Evolutionary conservation across 352 stramenopile genomes (phyloP).

Genomic region (Globisporangium takayamanum): DNA sequence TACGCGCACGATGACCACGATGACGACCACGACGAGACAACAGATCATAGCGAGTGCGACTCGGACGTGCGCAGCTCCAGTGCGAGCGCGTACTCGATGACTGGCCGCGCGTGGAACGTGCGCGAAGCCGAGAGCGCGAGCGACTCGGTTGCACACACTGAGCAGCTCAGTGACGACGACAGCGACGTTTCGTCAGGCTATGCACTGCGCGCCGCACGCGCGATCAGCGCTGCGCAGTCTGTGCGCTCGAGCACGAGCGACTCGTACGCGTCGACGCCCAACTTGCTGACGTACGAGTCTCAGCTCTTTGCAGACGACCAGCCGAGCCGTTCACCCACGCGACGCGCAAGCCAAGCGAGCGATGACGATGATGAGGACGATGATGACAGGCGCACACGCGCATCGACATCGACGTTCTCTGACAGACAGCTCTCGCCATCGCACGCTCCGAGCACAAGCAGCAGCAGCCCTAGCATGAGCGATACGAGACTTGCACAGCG

Average conservation of each 20-base stretch:
- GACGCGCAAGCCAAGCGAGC: constrained; percentile 18
- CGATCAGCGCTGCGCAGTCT: constrained; percentile 7
- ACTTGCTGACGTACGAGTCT: constrained; percentile 13
- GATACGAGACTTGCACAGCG: too few species aligned
- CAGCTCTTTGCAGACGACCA: constrained; percentile 11
- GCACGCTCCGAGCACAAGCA: not conserved
- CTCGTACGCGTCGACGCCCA: constrained; percentile 25
- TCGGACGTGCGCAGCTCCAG: constrained; percentile 4
- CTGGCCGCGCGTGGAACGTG: constrained; percentile 4
- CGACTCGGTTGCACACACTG: not conserved
- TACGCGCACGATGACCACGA: not conserved
- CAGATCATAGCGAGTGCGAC: not conserved
- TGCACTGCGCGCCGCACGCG: not conserved
- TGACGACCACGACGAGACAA: not conserved
- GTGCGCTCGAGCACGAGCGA: constrained; percentile 14
- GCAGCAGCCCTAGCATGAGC: too few species aligned
- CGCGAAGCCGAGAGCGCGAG: not conserved
- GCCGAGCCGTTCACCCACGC: not conserved
- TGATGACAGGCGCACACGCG: not conserved
- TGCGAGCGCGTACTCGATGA: not conserved
- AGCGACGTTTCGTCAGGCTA: not conserved
- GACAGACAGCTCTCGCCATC: not conserved
- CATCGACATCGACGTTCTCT: too few species aligned
- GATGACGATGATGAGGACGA: constrained; percentile 9
- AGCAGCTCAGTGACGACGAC: not conserved